These are phyloP conservation scores for Solanum stenotomum DNA, from an alignment of 257 asterid species.

Conservation along the genomic window DNA sequence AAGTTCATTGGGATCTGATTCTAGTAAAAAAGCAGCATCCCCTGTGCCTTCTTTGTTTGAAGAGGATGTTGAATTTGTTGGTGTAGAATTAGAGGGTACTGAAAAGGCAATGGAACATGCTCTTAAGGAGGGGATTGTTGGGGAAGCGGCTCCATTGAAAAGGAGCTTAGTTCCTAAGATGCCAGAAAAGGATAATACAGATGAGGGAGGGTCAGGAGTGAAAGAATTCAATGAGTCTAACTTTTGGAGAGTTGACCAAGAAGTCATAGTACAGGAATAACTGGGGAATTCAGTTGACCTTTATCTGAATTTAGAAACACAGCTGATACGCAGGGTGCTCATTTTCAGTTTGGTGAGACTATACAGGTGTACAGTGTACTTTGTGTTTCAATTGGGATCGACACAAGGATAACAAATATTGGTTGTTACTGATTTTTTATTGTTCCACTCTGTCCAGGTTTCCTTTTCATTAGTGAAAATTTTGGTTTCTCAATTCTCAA, in stretches of 20 bases:
- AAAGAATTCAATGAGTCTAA: slow-evolving; percentile 78
- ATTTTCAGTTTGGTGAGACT: slow-evolving; percentile 1
- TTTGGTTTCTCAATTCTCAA: not conserved
- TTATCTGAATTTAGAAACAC: not conserved
- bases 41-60: slow-evolving; percentile 74
- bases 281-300: not conserved
- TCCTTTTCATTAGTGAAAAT: not conserved
- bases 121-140: slow-evolving; percentile 82
- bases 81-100: slow-evolving; percentile 83
- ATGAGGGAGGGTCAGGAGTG: slow-evolving; percentile 39
- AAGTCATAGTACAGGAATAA: slow-evolving; percentile 57
- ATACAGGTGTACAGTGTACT: slow-evolving; percentile 29
- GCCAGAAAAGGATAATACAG: slow-evolving; percentile 46
- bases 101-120: slow-evolving; percentile 82
- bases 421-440: slow-evolving; percentile 18
- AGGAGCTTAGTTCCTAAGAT: slow-evolving; percentile 33
- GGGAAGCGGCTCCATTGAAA: slow-evolving; percentile 81
- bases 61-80: slow-evolving; percentile 94
- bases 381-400: slow-evolving; percentile 9
- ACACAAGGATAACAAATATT: slow-evolving; percentile 10
- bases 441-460: not conserved
- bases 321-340: not conserved
- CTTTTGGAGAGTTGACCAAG: slow-evolving; percentile 94
- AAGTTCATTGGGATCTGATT: slow-evolving; percentile 22
- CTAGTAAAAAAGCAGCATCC: slow-evolving; percentile 27